Percentiles rank a stretch among this genome's conserved stretches.
These are phyloP conservation scores for Zygosaccharomyces lentus DNA, from an alignment of 805 yeast species.

Conservation along the genomic window DNA sequence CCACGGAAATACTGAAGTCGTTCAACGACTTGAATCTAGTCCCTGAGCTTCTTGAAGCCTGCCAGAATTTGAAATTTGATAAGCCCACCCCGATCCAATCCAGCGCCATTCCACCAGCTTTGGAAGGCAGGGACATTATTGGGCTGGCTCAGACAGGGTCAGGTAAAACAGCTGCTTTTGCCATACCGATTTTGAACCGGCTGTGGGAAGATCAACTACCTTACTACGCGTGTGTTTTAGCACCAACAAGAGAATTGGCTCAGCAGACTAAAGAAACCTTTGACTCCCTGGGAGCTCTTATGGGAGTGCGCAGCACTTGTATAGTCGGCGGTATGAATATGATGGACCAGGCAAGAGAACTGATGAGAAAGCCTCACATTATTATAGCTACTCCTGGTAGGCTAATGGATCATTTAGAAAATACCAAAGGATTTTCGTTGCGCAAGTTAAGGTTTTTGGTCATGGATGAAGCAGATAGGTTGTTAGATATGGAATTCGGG, in stretches of 20 bases:
- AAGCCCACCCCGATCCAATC: constrained; percentile 93
- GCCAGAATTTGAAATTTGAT: constrained; percentile 65
- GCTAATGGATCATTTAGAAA: constrained; percentile 87
- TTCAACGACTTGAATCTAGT: constrained; percentile 61
- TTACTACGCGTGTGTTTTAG: constrained; percentile 80
- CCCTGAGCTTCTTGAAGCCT: constrained; percentile 76
- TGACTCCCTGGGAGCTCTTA: constrained; percentile 83
- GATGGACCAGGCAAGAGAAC: constrained; percentile 95
- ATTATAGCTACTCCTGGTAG: constrained; percentile 96
- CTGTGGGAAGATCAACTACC: constrained; percentile 87
- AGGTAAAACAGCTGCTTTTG: constrained; percentile 98
- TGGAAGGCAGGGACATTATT: constrained; percentile 86
- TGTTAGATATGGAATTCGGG: constrained; percentile 94
- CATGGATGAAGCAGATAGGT: constrained; percentile 96
- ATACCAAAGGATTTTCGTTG: constrained; percentile 84
- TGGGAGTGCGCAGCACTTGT: constrained; percentile 89
- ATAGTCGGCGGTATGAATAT: constrained; percentile 97
- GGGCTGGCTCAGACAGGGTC: constrained; percentile 98
- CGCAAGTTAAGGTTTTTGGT: constrained; percentile 76
- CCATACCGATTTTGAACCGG: constrained; percentile 87
- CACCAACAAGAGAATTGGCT: constrained; percentile 83
- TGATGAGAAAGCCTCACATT: constrained; percentile 90
- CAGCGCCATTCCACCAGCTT: constrained; percentile 85
- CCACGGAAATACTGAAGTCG: constrained; percentile 33
- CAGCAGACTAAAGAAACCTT: constrained; percentile 90